Base-by-base conservation (phyloP, 495 filamentous ascomycete species). In the Alectoria sarmentosa region DNA sequence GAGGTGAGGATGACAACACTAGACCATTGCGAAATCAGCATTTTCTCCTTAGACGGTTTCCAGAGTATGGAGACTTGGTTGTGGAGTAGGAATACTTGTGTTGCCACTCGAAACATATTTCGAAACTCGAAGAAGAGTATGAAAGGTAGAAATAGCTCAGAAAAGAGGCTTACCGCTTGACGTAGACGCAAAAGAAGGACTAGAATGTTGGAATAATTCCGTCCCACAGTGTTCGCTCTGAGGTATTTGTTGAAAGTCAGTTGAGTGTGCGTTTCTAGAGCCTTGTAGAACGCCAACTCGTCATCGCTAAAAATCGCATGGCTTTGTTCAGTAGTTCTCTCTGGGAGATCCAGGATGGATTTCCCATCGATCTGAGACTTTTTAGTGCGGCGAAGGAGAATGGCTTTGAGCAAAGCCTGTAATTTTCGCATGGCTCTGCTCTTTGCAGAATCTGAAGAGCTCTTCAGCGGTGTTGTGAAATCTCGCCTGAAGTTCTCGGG, bases 1-100 rank as follows among this genome's bases (percentile, higher is more conserved):
- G n/a, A 98, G 78, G 72, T 95, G 90, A 1, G 92, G 92, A 74
- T 98, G 94, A 68, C 91, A 96, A 70, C 90, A 94, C 38, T 55
- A 34, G 34, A 21, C 17, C 52, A 36, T 21, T 17, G 26, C 26
- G 17, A 8, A 36, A 17, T 55, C 30, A 55, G 52, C 17, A 11
- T 10, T 34, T 7, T 55, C 28, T 55, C 15, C 52, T 34, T 19
- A 21, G 3, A 21, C 9, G 2, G 17, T 9, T 3, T 21, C 17
- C 21, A 0, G 11, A 17, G 15, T 32, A 55, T 2, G 17, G 1
- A 34, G 30, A 21, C 15, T 5, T 52, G 13, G 23, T 52, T 52
- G 23, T 0, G 26, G 14, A 30, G 23, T 13, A 28, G 21, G n/a
- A 8, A 23, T 10, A 46, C 5, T 13, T 14, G 3, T 26, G 10